Base-by-base conservation (phyloP, 2,329 filamentous ascomycete genomes). In the Monilinia polystroma region DNA sequence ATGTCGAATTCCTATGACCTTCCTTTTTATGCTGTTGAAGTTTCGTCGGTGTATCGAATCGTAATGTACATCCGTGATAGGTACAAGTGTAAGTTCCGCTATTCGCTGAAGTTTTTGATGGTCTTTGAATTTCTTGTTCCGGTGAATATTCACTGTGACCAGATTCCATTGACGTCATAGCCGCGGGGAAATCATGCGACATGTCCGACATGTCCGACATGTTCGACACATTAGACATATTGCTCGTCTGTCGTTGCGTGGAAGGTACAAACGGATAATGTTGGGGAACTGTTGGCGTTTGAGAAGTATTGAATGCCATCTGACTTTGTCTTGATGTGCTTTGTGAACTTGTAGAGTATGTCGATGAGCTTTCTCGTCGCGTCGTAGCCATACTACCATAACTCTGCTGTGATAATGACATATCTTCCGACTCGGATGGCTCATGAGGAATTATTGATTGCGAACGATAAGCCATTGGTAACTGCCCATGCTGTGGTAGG, bases 21-120 rank as follows among this genome's bases (percentile, higher is more conserved):
- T 99, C 95, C 32, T 93, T 88, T 82, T 97, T 97, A 81, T 99
- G 95, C 80, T 95, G 95, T 77, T 98, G 93, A 4, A 99, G 83
- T 72, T 93, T 87, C 11, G 87, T 84, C 5, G 93, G 92, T 1
- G 92, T 92, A 72, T 96, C 92, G 75, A 99, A 99, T 64, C 95
- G 90, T 72, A 90, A 82, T 0, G 88, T 89, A 76, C 95, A 98
- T 14, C 93, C 92, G 74, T 96, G 93, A 74, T 97, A 97, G 0
- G 93, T 97, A 79, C 95, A 99, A 1, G 93, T 96, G 79, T 97
- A 99, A 0, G 93, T 97, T 16, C 94, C 94, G 26, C 88, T 85
- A 71, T 96, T 91, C 0, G 92, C 90, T 20, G 82, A 82, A 2
- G 89, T 87, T 52, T 87, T 83, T 1, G 80, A 77, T 0, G 92